Base-by-base conservation (phyloP, 225 moss, liverwort and hornwort species). In the Polytrichum formosum region DNA sequence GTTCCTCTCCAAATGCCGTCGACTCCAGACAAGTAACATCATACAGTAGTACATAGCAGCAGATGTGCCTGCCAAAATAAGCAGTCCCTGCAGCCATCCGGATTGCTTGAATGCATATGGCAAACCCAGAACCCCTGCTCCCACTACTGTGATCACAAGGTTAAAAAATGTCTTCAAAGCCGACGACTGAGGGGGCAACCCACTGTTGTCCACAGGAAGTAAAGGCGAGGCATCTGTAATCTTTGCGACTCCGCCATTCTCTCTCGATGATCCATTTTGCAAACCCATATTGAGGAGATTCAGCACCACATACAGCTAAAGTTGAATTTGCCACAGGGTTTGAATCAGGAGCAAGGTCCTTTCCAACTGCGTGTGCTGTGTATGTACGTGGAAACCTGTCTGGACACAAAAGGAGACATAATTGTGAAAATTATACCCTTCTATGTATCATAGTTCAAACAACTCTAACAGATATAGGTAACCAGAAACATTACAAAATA, bases 51-150 rank as follows among this genome's bases (percentile, higher is more conserved):
- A 98, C 82, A 82, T 88, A 13, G 88, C 77, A 1, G 79, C 54
- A 6, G 91, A 84, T 6, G 92, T 71, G 7, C 76, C 73, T 7
- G 81, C 28, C 71, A 98, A 65, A 27, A 84, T 79, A 61, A 94
- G 74, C 60, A 82, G 79, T 26, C 90, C 94, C 61, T 86, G 79
- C 1, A 94, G 25, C 98, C 98, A 98, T 85, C 98, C 98, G 0
- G 98, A 87, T 79, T 84, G 78, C 81, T 91, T 94, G 77, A 94
- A 94, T 13, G 82, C 85, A 73, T 94, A 94, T 6, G 98, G 94
- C 72, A 94, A 73, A 7, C 94, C 92, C 58, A 98, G 72, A 8
- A 98, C 94, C 33, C 93, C 98, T 23, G 98, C 92, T 26, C 98
- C 98, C 13, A 98, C 91, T 0, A 98, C 82, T 7, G 98, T 90